These are phyloP conservation scores for Juglanconis sp. DNA, from an alignment of 2,329 filamentous ascomycete genomes.

Conservation along the genomic window DNA sequence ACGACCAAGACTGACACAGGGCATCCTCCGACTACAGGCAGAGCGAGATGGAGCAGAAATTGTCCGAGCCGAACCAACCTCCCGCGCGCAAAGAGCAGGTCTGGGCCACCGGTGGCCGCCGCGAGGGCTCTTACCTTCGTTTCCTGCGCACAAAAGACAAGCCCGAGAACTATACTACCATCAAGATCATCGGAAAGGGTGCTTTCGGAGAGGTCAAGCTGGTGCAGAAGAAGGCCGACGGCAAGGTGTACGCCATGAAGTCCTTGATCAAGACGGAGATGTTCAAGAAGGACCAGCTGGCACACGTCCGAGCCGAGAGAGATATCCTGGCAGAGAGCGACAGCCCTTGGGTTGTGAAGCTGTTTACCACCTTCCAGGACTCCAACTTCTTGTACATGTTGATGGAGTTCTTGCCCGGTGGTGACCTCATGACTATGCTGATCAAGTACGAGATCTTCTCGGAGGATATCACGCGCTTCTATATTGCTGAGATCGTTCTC, in stretches of 20 bases:
- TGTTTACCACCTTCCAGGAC: slow-evolving; percentile 98
- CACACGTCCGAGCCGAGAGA: slow-evolving; percentile 94
- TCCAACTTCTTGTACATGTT: slow-evolving; percentile 95
- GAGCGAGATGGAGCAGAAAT: slow-evolving; percentile 83
- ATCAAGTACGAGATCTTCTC: slow-evolving; percentile 99
- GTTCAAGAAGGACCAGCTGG: slow-evolving; percentile 98
- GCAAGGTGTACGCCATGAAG: slow-evolving; percentile 97
- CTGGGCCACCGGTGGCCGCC: slow-evolving; percentile 77
- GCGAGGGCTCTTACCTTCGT: slow-evolving; percentile 88
- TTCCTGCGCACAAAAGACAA: slow-evolving; percentile 92
- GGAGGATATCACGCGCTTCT: slow-evolving; percentile 97
- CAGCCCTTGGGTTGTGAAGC: slow-evolving; percentile 98
- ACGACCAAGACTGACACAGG: not conserved
- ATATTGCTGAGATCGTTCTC: slow-evolving; percentile 96
- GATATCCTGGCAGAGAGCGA: slow-evolving; percentile 99
- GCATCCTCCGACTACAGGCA: slow-evolving; percentile 54
- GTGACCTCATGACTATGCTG: slow-evolving; percentile 99
- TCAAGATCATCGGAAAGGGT: slow-evolving; percentile 99
- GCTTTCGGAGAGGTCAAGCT: slow-evolving; percentile 98
- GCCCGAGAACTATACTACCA: slow-evolving; percentile 89
- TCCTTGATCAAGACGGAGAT: slow-evolving; percentile 98
- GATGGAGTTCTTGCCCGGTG: slow-evolving; percentile 98
- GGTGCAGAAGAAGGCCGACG: slow-evolving; percentile 92
- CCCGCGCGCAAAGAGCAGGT: slow-evolving; percentile 78
- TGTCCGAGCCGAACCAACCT: slow-evolving; percentile 72